These are phyloP conservation scores for Avena insularis DNA, from an alignment of 176 grass and related monocot genomes.

Conservation along the genomic window DNA sequence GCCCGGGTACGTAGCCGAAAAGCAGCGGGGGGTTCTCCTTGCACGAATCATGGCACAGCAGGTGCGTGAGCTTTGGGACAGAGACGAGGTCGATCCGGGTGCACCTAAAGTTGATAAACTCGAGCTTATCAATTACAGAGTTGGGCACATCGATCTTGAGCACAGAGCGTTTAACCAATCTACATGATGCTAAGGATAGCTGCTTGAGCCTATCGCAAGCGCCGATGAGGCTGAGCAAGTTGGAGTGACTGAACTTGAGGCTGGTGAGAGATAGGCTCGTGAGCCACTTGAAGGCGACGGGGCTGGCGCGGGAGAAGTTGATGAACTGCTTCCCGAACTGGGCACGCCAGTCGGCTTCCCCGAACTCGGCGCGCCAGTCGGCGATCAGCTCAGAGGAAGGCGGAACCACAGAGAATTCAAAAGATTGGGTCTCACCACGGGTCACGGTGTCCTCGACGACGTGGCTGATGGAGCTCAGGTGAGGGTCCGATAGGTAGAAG, in stretches of 20 bases:
- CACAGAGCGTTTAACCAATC: too few relatives aligned
- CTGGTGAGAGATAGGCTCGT: not conserved
- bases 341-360: not conserved
- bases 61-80: too few relatives aligned
- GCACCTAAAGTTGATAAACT: too few relatives aligned
- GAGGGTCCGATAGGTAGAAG: not conserved
- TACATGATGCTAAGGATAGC: not conserved
- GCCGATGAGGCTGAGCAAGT: not conserved
- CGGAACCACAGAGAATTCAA: not conserved
- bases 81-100: too few relatives aligned
- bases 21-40: not conserved
- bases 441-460: not conserved
- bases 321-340: constrained; percentile 19
- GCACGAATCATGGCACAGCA: too few relatives aligned
- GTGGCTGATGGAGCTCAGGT: not conserved
- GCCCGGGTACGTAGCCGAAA: not conserved
- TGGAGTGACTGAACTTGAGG: not conserved
- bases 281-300: constrained; percentile 19
- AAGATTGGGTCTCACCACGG: not conserved
- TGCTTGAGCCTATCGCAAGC: constrained; percentile 4
- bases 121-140: not conserved
- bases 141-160: not conserved
- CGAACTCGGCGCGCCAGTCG: not conserved
- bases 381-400: not conserved
- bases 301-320: constrained; percentile 5